Evolutionary conservation across 768 basidiomycete species (phyloP).

Genomic region (Lactarius pseudohatsudake): DNA sequence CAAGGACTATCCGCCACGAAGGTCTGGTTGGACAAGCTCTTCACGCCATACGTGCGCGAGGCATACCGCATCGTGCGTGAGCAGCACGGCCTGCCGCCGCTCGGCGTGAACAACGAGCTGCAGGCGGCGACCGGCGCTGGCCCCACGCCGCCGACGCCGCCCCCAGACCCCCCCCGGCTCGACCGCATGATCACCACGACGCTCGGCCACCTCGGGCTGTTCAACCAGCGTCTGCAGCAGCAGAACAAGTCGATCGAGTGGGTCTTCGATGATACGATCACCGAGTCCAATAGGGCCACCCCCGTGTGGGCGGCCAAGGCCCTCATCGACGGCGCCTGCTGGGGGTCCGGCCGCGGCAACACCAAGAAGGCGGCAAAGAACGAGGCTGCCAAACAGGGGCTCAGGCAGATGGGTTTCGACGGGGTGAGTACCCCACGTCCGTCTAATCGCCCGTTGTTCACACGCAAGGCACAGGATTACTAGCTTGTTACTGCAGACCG

Average conservation of each 20-base stretch:
- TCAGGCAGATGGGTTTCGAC: constrained; percentile 55
- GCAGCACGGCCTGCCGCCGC: constrained; percentile 61
- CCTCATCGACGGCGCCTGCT: constrained; percentile 56
- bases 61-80: constrained; percentile 64
- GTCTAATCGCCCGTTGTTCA: not conserved
- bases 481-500: constrained; percentile 36
- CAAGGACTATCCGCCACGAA: constrained; percentile 58
- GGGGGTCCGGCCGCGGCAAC: constrained; percentile 63
- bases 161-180: constrained; percentile 12
- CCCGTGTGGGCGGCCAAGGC: constrained; percentile 74
- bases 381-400: constrained; percentile 76
- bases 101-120: constrained; percentile 38
- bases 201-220: constrained; percentile 70
- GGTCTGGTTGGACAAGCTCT: constrained; percentile 60
- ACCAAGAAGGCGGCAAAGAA: constrained; percentile 81
- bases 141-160: constrained; percentile 26
- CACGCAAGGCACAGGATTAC: constrained; percentile 18
- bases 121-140: constrained; percentile 31
- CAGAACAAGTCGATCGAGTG: constrained; percentile 61
- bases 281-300: constrained; percentile 57
- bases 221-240: constrained; percentile 76
- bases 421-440: constrained; percentile 37
- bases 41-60: constrained; percentile 59
- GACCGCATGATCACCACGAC: constrained; percentile 31
- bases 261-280: constrained; percentile 55